Evolutionary conservation across 495 filamentous ascomycete genomes (phyloP), one percentile per base, ranked within the genome.

Genomic region (Immersiella caudata): DNA sequence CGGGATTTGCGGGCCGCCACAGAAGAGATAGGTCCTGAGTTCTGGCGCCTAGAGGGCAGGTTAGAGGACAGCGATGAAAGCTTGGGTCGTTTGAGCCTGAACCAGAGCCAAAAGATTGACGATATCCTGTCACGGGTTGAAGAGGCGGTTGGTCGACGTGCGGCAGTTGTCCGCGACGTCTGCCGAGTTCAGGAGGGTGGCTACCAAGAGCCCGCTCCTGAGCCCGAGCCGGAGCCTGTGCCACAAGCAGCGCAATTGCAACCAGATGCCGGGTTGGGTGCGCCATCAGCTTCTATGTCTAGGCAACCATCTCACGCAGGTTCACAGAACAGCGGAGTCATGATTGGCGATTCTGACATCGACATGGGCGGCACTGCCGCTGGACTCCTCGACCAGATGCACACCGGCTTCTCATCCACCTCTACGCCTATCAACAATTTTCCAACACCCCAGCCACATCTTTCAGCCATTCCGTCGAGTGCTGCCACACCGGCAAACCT

Each of bases 181-280:
- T 83, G 86, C 14, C 88, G 90, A 60, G 83, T 91, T 52, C 85
- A 91, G 66, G 88, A 91, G 68, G 83, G 84, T 22, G 91, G 91
- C 60, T 91, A 89, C 29, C 81, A 92, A 49, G 80, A 91, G 70
- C 79, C 76, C 6, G 74, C 71, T 1, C 80, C 79, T 2, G 87
- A 92, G 69, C 84, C 84, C 33, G 81, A 83, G 49, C 76, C 69
- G 6, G 68, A 66, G 21, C 60, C 70, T 14, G 11, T 66, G 21
- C 67, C 61, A 11, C 67, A 63, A 35, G 66, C 65, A 16, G 27
- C 63, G 3, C 66, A 35, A 14, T 33, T 27, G 22, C 49, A 20
- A 18, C 16, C 55, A 0, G 64, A 46, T 24, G 11, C 46, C 5
- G 46, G 22, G 8, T 68, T 68, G 9, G 52, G 56, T n/a, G 59